Base-by-base conservation (phyloP, 768 basidiomycete species). In the Multifurca ochricompacta region DNA sequence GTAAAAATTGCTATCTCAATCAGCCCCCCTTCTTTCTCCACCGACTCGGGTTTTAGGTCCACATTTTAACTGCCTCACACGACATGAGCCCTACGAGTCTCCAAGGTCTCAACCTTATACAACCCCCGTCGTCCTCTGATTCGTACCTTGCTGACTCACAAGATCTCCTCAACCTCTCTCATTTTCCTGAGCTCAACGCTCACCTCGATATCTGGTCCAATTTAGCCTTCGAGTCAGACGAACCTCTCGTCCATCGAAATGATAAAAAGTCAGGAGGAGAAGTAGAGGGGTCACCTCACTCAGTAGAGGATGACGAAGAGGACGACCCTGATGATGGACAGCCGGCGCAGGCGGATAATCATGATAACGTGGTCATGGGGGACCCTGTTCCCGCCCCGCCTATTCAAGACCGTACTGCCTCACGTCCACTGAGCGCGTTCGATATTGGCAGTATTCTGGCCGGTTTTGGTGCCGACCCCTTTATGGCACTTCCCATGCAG, bases 121-220 rank as follows among this genome's bases (percentile, higher is more conserved):
- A 83, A 41, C 76, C 83, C 37, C 62, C 70, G n/a, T 65, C 69
- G 16, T 62, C 74, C 14, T 62, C 71, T 5, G 73, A 77, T 60
- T 64, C 66, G 0, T 69, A 67, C 16, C 50, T 65, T 37, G 60
- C 64, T 7, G 69, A 73, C 57, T 10, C 68, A 27, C 78, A 80
- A 65, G 82, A 87, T 56, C 73, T 87, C 23, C 77, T 88, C 56
- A 70, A 79, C 0, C 73, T 80, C 0, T 78, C 79, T 23, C 72
- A 82, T 0, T 87, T 81, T 65, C 83, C 85, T 10, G 89, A 91
- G 69, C 74, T 91, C 51, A 74, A 76, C 18, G 82, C 87, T 0
- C 87, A 87, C 66, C 81, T 89, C 49, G 83, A 85, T 67, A 73
- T 92, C 50, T 92, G 91, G 91, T 85, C 87, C 13, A 83, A 87